Evolutionary conservation across 1,284 basidiomycete genomes (phyloP), one percentile per base, ranked within the genome.

Genomic region (Chalciporus sp.): DNA sequence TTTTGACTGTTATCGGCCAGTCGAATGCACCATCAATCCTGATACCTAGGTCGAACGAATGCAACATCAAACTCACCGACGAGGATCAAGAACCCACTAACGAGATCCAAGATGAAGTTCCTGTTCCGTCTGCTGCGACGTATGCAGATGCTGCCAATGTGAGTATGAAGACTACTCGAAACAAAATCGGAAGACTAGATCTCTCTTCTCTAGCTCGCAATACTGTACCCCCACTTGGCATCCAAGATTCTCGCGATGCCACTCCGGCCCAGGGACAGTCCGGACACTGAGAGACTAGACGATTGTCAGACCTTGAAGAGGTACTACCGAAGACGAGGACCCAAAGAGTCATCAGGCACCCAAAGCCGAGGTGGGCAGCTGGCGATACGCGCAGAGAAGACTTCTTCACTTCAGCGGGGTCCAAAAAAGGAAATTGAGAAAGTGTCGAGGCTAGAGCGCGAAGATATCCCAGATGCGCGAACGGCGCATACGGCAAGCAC

Each of bases 81-180:
- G 31, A 37, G 27, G n/a, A 19, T 40, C 11, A 14, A n/a, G 33
- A 45, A 33, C 26, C 37, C 19, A 31, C 27, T 37, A 29, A 40
- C n/a, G 17, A 26, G 27, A 40, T 44, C 33, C 49, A 29, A 43
- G 31, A 35, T 12, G 19, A 23, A 20, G 29, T 27, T 7, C 23
- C 58, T 70, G 58, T 71, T n/a, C 66, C 68, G 49, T 52, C 59
- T 29, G 56, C 65, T 40, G 56, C 60, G 33, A 75, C 72, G 14
- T 75, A 74, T 57, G 74, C 72, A 7, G 74, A 76, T 58, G 72
- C 73, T 41, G 67, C 72, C 28, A 74, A 75, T 60, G 74, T 74
- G 61, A 57, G 63, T 57, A 7, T 5, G 16, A 12, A 35, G 16
- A 7, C 16, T 14, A 35, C 33, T 16, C 16, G 33, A 16, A 35